These are phyloP conservation scores for Blastomyces parvus DNA, from an alignment of 2,329 filamentous ascomycete species.

Conservation along the genomic window DNA sequence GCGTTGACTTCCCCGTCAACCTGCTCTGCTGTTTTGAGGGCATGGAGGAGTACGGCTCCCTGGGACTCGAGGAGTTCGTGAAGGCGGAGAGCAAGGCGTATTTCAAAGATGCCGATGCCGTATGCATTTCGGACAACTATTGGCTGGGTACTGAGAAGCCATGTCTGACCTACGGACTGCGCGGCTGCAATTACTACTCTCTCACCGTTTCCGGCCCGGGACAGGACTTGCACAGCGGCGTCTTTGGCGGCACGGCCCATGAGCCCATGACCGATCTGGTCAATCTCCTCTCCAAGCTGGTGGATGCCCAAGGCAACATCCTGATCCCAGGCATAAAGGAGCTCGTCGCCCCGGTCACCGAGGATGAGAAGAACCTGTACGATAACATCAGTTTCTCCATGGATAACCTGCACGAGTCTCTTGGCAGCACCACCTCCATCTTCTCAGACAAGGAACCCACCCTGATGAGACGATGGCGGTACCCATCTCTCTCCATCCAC, in stretches of 20 bases:
- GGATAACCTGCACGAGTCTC: slow-evolving; percentile 84
- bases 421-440: slow-evolving; percentile 82
- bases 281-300: slow-evolving; percentile 68
- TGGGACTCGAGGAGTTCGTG: slow-evolving; percentile 93
- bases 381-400: slow-evolving; percentile 87
- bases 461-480: slow-evolving; percentile 93
- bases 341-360: slow-evolving; percentile 78
- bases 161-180: slow-evolving; percentile 91
- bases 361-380: slow-evolving; percentile 83
- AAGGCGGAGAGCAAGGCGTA: slow-evolving; percentile 81
- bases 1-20: slow-evolving; percentile 92
- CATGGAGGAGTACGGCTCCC: slow-evolving; percentile 98
- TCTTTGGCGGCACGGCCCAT: slow-evolving; percentile 91
- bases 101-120: slow-evolving; percentile 90
- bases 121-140: slow-evolving; percentile 99
- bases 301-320: slow-evolving; percentile 86
- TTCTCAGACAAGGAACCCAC: slow-evolving; percentile 81
- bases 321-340: slow-evolving; percentile 88
- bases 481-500: slow-evolving; percentile 87
- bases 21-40: slow-evolving; percentile 99
- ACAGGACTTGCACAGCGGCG: slow-evolving; percentile 89
- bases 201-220: slow-evolving; percentile 83
- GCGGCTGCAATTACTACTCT: slow-evolving; percentile 96
- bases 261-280: slow-evolving; percentile 98
- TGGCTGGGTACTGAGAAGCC: slow-evolving; percentile 99